phyloP scores from a whole-genome alignment of 352 stramenopile species.

The Pythium dissimile region DNA sequence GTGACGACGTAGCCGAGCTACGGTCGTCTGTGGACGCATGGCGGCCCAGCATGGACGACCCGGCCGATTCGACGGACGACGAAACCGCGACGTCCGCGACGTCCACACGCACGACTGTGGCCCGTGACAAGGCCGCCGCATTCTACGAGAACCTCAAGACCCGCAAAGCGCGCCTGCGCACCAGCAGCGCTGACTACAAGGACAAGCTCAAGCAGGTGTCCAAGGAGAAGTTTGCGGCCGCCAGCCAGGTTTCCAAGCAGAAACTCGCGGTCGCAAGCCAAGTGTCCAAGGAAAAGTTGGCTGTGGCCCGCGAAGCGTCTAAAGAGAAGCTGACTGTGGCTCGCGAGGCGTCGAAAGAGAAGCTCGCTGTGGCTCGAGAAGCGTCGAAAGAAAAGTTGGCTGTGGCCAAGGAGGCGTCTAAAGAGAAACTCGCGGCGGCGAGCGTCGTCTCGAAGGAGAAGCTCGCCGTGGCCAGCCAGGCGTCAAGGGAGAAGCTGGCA shows the following conservation, averaged over 20 bases:
- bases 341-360: constrained; percentile 6
- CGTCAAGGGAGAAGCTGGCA: constrained; percentile 15
- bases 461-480: constrained; percentile 13
- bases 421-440: constrained; percentile 11
- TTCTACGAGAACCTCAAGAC: constrained; percentile 20
- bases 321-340: constrained; percentile 17
- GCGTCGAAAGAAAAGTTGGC: constrained; percentile 19
- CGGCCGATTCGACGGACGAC: constrained; percentile 15
- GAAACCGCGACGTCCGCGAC: constrained; percentile 1
- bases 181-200: constrained; percentile 25
- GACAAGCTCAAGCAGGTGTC: constrained; percentile 19
- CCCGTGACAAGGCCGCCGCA: constrained; percentile 9
- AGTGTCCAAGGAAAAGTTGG: constrained; percentile 13
- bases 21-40: constrained; percentile 17
- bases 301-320: constrained; percentile 10
- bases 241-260: constrained; percentile 21
- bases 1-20: constrained; percentile 14
- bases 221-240: constrained; percentile 12
- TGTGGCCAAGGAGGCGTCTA: constrained; percentile 5
- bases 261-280: constrained; percentile 14
- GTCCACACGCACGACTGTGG: constrained; percentile 2
- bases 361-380: constrained; percentile 2
- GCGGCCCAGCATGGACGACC: constrained; percentile 22
- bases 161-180: constrained; percentile 12
- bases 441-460: constrained; percentile 16